phyloP scores from a whole-genome alignment of 2,329 filamentous ascomycete species.

The Calcarisporium arbuscula region DNA sequence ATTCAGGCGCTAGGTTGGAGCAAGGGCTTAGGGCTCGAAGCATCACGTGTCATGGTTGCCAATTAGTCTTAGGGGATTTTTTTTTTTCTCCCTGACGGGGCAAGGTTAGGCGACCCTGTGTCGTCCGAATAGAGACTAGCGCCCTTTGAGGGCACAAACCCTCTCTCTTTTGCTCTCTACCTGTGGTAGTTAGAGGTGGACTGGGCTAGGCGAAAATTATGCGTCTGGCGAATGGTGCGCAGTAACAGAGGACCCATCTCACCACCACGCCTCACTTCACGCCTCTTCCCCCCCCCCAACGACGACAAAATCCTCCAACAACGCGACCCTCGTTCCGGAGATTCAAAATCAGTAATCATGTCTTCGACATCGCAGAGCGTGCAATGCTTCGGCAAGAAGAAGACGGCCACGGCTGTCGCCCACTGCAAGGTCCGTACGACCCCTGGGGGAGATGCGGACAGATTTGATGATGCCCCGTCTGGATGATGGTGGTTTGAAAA shows the following conservation, averaged over 20 bases:
- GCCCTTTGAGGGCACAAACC: conserved; percentile 26
- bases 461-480: neutral
- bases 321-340: no score
- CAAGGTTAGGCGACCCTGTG: no score
- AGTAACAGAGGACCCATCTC: conserved; percentile 2
- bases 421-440: conserved; percentile 72
- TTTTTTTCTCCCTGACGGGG: conserved; percentile 1
- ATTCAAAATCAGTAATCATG: conserved; percentile 55
- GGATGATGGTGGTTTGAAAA: neutral
- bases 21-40: conserved; percentile 27
- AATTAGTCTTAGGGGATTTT: no score
- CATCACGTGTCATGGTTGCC: no score
- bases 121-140: conserved; percentile 20
- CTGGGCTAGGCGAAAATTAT: conserved; percentile 15
- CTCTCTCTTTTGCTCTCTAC: conserved; percentile 17
- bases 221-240: conserved; percentile 9
- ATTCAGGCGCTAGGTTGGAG: conserved; percentile 17
- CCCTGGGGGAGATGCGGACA: neutral
- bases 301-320: conserved; percentile 4
- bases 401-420: conserved; percentile 82
- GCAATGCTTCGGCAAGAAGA: conserved; percentile 99
- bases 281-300: conserved; percentile 6
- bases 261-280: conserved; percentile 15
- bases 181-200: no score
- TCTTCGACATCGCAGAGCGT: conserved; percentile 71